These are phyloP conservation scores for Tephrocybe rancida DNA, from an alignment of 768 basidiomycete species.

Conservation along the genomic window DNA sequence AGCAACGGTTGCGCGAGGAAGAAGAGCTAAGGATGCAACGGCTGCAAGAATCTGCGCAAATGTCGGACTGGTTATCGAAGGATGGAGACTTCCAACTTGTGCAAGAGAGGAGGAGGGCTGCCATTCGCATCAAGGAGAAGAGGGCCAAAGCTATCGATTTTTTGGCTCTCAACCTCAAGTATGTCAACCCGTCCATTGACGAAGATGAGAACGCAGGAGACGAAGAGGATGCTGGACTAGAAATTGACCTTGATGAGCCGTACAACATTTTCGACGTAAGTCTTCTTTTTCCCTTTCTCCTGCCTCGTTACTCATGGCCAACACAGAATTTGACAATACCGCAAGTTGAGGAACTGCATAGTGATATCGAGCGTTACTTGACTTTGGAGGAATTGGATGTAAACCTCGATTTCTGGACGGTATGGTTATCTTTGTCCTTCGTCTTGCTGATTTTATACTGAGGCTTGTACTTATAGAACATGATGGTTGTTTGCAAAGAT, in stretches of 20 bases:
- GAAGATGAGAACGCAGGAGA: slow-evolving; percentile 57
- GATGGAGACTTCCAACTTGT: slow-evolving; percentile 98
- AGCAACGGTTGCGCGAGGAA: slow-evolving; percentile 86
- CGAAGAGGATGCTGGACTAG: slow-evolving; percentile 85
- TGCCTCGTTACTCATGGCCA: slow-evolving; percentile 15
- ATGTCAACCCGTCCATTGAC: slow-evolving; percentile 72
- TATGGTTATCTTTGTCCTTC: slow-evolving; percentile 33
- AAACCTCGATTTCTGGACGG: slow-evolving; percentile 98
- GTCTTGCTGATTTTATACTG: not conserved
- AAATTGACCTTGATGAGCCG: slow-evolving; percentile 98
- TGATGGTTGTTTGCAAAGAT: slow-evolving; percentile 97
- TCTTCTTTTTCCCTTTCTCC: slow-evolving; percentile 13
- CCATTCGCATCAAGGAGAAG: slow-evolving; percentile 94
- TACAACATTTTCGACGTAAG: slow-evolving; percentile 96
- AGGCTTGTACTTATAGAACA: slow-evolving; percentile 57
- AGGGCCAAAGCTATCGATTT: slow-evolving; percentile 99
- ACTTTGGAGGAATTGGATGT: slow-evolving; percentile 80
- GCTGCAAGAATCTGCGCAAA: slow-evolving; percentile 91
- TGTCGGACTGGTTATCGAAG: slow-evolving; percentile 97
- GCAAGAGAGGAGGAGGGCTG: slow-evolving; percentile 87
- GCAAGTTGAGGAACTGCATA: slow-evolving; percentile 92
- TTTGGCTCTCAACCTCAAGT: slow-evolving; percentile 92
- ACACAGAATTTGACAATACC: slow-evolving; percentile 77
- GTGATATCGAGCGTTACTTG: slow-evolving; percentile 92
- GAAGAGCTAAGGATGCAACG: slow-evolving; percentile 90